Conservation (phyloP, 176 grass and related monocot genomes). For the Otatea glauca region DNA sequence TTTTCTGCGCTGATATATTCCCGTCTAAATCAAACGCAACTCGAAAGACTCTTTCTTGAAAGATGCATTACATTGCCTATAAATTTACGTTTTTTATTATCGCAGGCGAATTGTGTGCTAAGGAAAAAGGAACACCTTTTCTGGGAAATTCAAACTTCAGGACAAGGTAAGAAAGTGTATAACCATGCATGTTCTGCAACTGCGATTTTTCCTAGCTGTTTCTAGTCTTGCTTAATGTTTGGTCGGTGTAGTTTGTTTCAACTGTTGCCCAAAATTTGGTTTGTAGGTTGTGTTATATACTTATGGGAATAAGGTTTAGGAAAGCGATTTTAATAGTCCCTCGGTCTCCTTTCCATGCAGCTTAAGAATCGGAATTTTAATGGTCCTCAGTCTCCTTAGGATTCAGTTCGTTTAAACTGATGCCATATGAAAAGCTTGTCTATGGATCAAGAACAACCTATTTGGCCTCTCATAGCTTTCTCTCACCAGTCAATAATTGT, state of each 20-base stretch:
- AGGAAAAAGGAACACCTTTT: neutral
- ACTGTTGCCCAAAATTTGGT: neutral
- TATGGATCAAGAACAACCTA: neutral
- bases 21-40: neutral
- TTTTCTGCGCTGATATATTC: neutral
- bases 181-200: neutral
- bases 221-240: neutral
- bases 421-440: neutral
- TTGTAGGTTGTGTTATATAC: neutral
- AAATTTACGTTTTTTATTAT: neutral
- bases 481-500: neutral
- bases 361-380: neutral
- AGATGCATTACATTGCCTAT: neutral
- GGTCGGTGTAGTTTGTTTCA: neutral
- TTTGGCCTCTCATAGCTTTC: neutral
- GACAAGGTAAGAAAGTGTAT: constrained; percentile 62
- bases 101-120: constrained; percentile 12
- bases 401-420: neutral
- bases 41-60: neutral
- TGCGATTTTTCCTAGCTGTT: neutral
- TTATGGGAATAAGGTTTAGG: neutral
- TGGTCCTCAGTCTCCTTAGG: neutral
- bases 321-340: neutral
- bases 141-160: neutral
- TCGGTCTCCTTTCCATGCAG: neutral